A percentile compares a stretch with the other conserved stretches of the same genome.
Evolutionary conservation across 2,329 filamentous ascomycete genomes (phyloP).

Genomic region (Penicillium janthinellum): DNA sequence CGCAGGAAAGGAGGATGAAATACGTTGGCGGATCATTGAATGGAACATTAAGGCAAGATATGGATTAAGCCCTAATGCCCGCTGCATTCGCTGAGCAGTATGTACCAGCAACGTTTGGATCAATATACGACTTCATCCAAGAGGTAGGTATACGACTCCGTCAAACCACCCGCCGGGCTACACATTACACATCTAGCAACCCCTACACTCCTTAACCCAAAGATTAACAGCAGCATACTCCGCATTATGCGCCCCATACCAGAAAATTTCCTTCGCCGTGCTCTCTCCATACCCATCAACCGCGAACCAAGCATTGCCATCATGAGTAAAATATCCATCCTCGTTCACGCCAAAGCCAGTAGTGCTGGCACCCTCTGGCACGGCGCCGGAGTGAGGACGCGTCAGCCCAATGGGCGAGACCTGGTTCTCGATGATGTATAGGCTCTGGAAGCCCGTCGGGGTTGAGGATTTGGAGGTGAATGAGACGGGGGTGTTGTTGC

Average conservation of each 20-base stretch:
- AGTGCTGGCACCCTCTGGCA: constrained; percentile 27
- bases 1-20: too few species aligned
- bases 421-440: constrained; percentile 29
- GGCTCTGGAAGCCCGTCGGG: constrained; percentile 33
- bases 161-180: neutral
- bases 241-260: constrained; percentile 30
- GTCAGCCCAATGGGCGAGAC: constrained; percentile 28
- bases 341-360: constrained; percentile 30
- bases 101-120: too few species aligned
- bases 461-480: constrained; percentile 26
- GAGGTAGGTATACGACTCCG: neutral
- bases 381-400: constrained; percentile 30
- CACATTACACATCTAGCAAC: constrained; percentile 16
- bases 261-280: constrained; percentile 27
- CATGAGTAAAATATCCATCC: constrained; percentile 31
- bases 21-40: too few species aligned
- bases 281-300: constrained; percentile 26
- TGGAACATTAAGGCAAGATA: too few species aligned
- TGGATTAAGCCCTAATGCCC: too few species aligned
- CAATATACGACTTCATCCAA: too few species aligned
- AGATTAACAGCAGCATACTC: constrained; percentile 23
- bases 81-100: too few species aligned
- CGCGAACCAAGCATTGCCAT: constrained; percentile 30
- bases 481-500: constrained; percentile 23
- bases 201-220: constrained; percentile 32